Evolutionary conservation across 176 grass and related monocot genomes (phyloP), one percentile per base, ranked within the genome.

Genomic region (Canna indica): DNA sequence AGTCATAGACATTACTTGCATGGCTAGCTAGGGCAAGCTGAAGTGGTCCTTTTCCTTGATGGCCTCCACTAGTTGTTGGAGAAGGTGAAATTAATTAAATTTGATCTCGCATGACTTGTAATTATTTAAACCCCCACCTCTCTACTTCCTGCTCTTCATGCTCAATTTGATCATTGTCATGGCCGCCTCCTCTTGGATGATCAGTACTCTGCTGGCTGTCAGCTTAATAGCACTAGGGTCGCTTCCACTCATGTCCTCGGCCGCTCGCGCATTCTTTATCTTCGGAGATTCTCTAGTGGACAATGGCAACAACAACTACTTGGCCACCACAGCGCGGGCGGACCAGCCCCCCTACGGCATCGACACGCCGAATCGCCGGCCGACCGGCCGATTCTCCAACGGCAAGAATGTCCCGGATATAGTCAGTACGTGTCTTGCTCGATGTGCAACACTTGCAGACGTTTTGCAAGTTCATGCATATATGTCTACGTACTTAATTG

Each of bases 221-320:
- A 31, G 60, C 27, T 33, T 54, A 6, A 27, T 33, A 3, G 27
- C 60, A 6, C 15, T 17, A 17, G 60, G 60, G 60, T 26, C 41
- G 16, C 67, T 70, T 18, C 39, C 42, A 0, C 17, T 36, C 76
- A 71, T 77, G 59, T 36, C 80, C 2, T 76, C 72, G 72, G 70
- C 78, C 65, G 88, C 88, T 22, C 88, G 93, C 53, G 80, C 93
- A 45, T 91, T 97, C 88, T 92, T 79, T 72, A 79, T 97, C 24
- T 97, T 97, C 76, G 93, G 93, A 48, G 93, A 97, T 79, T 97
- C 93, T 67, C 81, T 97, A 53, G 93, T 92, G 59, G 93, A 97
- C 77, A 97, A 80, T 68, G 88, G 93, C 84, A 96, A 96, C 77
- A 96, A 96, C 83, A 96, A 96, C 80, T 96, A 85, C 77, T 76